A percentile compares a stretch with the other conserved stretches of the same genome.
These are phyloP conservation scores for Hepatocystis sp. DNA, from an alignment of 169 alveolate species.

Conservation along the genomic window DNA sequence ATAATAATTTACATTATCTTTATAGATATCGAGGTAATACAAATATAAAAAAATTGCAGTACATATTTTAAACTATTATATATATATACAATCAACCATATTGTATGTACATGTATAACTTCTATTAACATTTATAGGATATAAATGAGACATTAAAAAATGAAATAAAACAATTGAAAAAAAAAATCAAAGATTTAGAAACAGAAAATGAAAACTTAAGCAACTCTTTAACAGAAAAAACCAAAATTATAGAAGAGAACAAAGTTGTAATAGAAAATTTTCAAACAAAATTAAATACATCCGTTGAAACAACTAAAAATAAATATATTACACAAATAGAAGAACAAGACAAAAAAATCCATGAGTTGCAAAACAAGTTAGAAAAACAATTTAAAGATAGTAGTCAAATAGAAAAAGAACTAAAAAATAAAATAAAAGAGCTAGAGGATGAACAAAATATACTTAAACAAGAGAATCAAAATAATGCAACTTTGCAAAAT, in stretches of 20 bases:
- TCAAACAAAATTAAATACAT: constrained; percentile 54
- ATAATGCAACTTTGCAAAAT: constrained; percentile 54
- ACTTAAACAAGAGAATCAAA: constrained; percentile 62
- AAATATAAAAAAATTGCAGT: no score
- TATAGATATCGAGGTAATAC: constrained; percentile 24
- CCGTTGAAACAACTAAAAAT: constrained; percentile 42
- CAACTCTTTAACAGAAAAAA: constrained; percentile 42
- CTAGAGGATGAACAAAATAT: constrained; percentile 69
- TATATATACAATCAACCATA: not conserved
- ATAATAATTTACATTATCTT: not conserved
- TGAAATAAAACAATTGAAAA: constrained; percentile 68
- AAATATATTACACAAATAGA: constrained; percentile 67
- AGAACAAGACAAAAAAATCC: constrained; percentile 68
- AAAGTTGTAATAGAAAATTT: constrained; percentile 30
- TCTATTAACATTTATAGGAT: constrained; percentile 5
- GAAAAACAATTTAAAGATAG: constrained; percentile 62
- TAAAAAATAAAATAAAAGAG: constrained; percentile 71
- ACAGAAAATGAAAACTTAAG: constrained; percentile 68
- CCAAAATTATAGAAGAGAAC: constrained; percentile 36
- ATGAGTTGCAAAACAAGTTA: constrained; percentile 49
- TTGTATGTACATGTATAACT: not conserved
- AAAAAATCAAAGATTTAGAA: constrained; percentile 54
- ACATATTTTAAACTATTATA: no score
- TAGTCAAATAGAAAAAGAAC: constrained; percentile 30
- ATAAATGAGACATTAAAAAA: constrained; percentile 29